phyloP scores from a whole-genome alignment of 2,329 filamentous ascomycete genomes.

The Furcasterigmium furcatum region DNA sequence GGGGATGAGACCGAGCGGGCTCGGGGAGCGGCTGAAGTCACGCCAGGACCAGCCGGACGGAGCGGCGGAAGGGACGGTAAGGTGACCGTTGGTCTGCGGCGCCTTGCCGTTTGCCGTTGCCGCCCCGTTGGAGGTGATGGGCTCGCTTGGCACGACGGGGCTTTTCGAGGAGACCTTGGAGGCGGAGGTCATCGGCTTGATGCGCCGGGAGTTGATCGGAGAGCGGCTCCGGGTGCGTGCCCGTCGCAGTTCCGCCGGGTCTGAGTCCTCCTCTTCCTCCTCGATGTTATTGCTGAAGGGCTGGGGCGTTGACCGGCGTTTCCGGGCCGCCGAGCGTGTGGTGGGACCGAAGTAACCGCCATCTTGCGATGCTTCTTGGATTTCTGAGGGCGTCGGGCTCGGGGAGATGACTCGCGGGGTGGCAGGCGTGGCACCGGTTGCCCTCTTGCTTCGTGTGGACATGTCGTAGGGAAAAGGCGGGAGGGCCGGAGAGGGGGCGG shows the following conservation, averaged over 20 bases:
- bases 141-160: conserved; percentile 12
- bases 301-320: conserved; percentile 52
- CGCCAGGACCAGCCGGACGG: conserved; percentile 71
- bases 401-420: conserved; percentile 89
- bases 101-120: conserved; percentile 27
- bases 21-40: conserved; percentile 86
- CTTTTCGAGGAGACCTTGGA: conserved; percentile 33
- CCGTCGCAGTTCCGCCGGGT: conserved; percentile 48
- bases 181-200: conserved; percentile 49
- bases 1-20: conserved; percentile 88
- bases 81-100: conserved; percentile 57
- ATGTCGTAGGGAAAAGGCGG: conserved; percentile 57
- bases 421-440: conserved; percentile 71
- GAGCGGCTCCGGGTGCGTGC: conserved; percentile 71
- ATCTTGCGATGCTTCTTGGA: conserved; percentile 49
- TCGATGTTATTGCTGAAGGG: conserved; percentile 51
- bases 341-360: conserved; percentile 65
- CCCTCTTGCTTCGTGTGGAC: conserved; percentile 45
- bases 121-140: conserved; percentile 7
- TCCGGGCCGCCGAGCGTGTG: conserved; percentile 69
- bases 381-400: conserved; percentile 70
- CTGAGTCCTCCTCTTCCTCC: conserved; percentile 40
- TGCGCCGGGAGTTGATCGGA: conserved; percentile 51
- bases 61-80: conserved; percentile 62
- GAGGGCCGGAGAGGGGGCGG: conserved; percentile 52